These are phyloP conservation scores for Monocercomonoides exilis DNA, from an alignment of 78 protist species.

Conservation along the genomic window DNA sequence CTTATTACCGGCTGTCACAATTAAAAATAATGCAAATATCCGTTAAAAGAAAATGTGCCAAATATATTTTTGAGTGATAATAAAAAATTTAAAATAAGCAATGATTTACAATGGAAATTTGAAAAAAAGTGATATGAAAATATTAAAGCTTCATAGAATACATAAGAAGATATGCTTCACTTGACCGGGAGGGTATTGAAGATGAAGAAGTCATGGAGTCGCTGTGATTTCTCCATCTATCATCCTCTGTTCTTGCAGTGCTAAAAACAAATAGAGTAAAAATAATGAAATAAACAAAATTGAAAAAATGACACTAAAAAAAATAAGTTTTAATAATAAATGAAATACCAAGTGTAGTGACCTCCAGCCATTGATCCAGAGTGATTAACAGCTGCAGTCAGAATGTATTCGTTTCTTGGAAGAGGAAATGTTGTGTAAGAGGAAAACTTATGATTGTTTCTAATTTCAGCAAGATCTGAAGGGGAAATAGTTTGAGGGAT, in stretches of 20 bases:
- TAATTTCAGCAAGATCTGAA: background rate
- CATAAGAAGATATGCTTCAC: background rate
- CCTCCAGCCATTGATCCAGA: background rate
- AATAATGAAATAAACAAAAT: background rate
- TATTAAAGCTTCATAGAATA: too few species aligned
- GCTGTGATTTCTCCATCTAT: background rate
- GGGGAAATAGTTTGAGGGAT: background rate
- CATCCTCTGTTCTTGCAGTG: background rate
- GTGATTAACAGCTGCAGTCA: background rate
- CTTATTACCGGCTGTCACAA: too few species aligned
- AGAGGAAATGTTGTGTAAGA: background rate
- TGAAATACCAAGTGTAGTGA: background rate
- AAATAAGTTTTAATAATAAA: background rate
- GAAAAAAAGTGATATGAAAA: too few species aligned
- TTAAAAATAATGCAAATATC: too few species aligned
- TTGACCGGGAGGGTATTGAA: background rate
- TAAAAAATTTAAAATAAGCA: too few species aligned
- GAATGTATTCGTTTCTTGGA: background rate
- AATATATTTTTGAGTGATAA: too few species aligned
- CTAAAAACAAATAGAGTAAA: background rate
- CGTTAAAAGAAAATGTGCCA: too few species aligned
- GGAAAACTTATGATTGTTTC: too few species aligned
- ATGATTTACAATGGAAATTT: too few species aligned
- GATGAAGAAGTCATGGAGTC: background rate
- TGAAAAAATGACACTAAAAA: background rate